Percentiles rank a stretch among this genome's conserved stretches.
These are phyloP conservation scores for Triangularia verruculosa DNA, from an alignment of 2,329 filamentous ascomycete species.

Conservation along the genomic window DNA sequence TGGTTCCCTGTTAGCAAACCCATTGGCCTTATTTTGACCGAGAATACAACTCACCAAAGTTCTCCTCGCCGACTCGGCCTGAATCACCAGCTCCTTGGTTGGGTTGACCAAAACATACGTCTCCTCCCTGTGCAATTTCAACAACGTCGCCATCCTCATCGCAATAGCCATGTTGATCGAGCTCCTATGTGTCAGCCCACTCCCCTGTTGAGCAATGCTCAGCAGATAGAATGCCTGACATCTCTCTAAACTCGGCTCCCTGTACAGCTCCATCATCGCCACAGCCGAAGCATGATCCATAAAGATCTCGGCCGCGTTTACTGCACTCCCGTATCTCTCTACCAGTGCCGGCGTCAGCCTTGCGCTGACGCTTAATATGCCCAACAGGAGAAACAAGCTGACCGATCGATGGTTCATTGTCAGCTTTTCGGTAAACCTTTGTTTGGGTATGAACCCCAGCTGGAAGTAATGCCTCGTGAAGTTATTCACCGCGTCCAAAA, in stretches of 20 bases:
- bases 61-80: slow-evolving; percentile 54
- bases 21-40: neutral
- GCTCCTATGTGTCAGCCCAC: slow-evolving; percentile 51
- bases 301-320: slow-evolving; percentile 52
- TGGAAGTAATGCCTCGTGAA: slow-evolving; percentile 58
- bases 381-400: slow-evolving; percentile 53
- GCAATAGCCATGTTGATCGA: slow-evolving; percentile 57
- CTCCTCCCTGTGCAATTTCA: slow-evolving; percentile 55
- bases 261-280: slow-evolving; percentile 50
- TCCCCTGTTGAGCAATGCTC: slow-evolving; percentile 58
- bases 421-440: slow-evolving; percentile 48
- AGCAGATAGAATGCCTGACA: slow-evolving; percentile 59
- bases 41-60: slow-evolving; percentile 45
- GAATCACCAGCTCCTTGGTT: slow-evolving; percentile 44
- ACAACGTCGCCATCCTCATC: slow-evolving; percentile 53
- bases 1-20: slow-evolving; percentile 27
- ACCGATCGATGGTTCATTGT: slow-evolving; percentile 46
- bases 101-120: slow-evolving; percentile 46
- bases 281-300: slow-evolving; percentile 49
- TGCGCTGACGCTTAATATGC: slow-evolving; percentile 55
- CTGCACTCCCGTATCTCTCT: slow-evolving; percentile 48
- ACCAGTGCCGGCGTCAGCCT: slow-evolving; percentile 50
- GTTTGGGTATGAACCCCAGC: slow-evolving; percentile 56
- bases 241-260: slow-evolving; percentile 50
- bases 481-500: slow-evolving; percentile 51